phyloP scores from a whole-genome alignment of 2,329 filamentous ascomycete genomes.

The Moelleriella libera region DNA sequence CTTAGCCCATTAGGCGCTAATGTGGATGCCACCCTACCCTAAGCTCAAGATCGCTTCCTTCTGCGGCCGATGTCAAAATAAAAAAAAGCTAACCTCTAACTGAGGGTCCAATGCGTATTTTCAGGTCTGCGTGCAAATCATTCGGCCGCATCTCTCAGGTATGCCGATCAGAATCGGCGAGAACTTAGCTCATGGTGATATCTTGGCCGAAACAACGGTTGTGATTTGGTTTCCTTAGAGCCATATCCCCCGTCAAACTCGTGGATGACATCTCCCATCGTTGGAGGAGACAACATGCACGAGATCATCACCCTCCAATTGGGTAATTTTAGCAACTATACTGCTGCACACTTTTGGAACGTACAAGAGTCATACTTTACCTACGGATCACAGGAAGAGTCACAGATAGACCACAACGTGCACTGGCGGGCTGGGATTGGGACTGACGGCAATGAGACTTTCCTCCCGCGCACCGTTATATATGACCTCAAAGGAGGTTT shows the following conservation, averaged over 20 bases:
- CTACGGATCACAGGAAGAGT: conserved; percentile 41
- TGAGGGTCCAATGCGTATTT: too few species aligned
- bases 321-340: conserved; percentile 82
- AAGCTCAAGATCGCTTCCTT: too few species aligned
- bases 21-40: too few species aligned
- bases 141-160: too few species aligned
- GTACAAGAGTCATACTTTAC: conserved; percentile 98
- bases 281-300: conserved; percentile 46
- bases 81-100: too few species aligned
- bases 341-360: conserved; percentile 97
- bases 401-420: conserved; percentile 40
- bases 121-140: too few species aligned
- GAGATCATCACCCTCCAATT: conserved; percentile 92
- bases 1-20: not conserved
- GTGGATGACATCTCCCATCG: not conserved
- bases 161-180: too few species aligned
- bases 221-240: too few species aligned
- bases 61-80: too few species aligned
- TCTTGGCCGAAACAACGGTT: too few species aligned
- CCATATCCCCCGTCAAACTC: too few species aligned
- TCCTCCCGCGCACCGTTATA: conserved; percentile 77
- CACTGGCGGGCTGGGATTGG: conserved; percentile 79
- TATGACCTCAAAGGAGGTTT: conserved; percentile 95
- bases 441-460: conserved; percentile 77
- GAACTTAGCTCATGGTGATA: too few species aligned